Base-by-base conservation (phyloP, 768 basidiomycete species). In the Boletellus sp. region DNA sequence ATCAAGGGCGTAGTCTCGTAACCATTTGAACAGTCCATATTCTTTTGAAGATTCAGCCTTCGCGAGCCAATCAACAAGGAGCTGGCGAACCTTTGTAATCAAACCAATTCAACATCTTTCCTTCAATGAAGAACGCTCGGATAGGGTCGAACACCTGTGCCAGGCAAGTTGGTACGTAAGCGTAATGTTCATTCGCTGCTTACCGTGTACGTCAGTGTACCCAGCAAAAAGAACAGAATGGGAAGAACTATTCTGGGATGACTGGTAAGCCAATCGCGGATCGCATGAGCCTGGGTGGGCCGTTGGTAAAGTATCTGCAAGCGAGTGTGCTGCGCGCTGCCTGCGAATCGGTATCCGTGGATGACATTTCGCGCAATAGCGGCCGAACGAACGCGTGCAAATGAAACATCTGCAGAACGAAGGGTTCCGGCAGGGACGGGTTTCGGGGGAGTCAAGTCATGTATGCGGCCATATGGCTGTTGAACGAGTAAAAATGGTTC, bases 71-170 rank as follows among this genome's bases (percentile, higher is more conserved):
- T 40, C 23, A 44, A 31, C 33, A 43, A 51, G 31, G 19, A 41
- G 23, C 31, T 36, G 42, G 55, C 72, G 1, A 61, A 87, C 89
- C 77, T 65, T 77, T 76, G 56, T 85, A 81, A 58, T 95, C 85
- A 59, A 96, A 94, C 78, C 90, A 90, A 36, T 90, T 78, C 39
- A 87, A 72, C 59, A 96, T 75, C 60, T 92, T 90, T 22, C 81
- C 81, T 71, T 91, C 78, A 0, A 98, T 79, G 74, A 84, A 90
- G 51, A 92, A 73, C 3, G 84, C 80, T 23, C 95, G 85, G 36
- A 99, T 79, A 3, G 94, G 94, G 66, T 97, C 93, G 60, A 97
- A 96, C 45, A 97, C 80, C 88, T 95, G 53, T 1, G 8, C 52
- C 45, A 40, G 17, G n/a, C 10, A 23, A 15, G 34, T 60, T 10